Evolutionary conservation across 495 filamentous ascomycete species (phyloP), one percentile per base, ranked within the genome.

Genomic region (Penicillium robsamsonii): DNA sequence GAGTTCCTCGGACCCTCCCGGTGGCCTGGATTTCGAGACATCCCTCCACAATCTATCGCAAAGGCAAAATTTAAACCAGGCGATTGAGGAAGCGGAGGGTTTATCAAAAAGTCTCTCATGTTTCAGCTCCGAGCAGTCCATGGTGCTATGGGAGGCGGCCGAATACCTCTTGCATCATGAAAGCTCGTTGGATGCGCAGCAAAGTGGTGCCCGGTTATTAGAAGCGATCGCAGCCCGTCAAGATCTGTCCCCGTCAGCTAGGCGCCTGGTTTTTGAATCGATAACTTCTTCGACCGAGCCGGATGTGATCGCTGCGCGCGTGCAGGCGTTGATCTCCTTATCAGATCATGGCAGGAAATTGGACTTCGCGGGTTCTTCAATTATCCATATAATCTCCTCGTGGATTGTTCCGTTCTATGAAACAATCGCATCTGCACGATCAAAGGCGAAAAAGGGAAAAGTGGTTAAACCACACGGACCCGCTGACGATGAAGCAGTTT

Each of bases 401-500:
- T 77, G 71, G 59, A 63, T 79, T 27, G 60, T 73, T 13, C 72
- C 76, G 5, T 61, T 79, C 11, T 77, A 76, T 61, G 69, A 71
- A 18, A 31, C 66, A 2, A 71, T 77, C 9, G 67, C 75, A 11
- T 50, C 61, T 6, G 63, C 64, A 20, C 73, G 76, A 3, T 62
- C 68, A 2, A 79, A 72, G 49, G 72, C 77, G 31, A 77, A 78
- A 53, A 86, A 84, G 57, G 75, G 67, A 27, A 87, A 84, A 58
- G 65, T 71, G 0, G 66, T 75, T 22, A 70, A 70, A 37, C 68
- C 70, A 17, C 74, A 79, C 35, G 79, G 78, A 5, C 56, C 70
- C 11, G 64, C 44, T 12, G 64, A 72, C 45, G 89, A 92, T 60
- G 89, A 90, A 57, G 81, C 79, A 44, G 84, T 82, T 60, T 73